phyloP scores from a whole-genome alignment of 2,329 filamentous ascomycete species.

The Didymella pinodella region DNA sequence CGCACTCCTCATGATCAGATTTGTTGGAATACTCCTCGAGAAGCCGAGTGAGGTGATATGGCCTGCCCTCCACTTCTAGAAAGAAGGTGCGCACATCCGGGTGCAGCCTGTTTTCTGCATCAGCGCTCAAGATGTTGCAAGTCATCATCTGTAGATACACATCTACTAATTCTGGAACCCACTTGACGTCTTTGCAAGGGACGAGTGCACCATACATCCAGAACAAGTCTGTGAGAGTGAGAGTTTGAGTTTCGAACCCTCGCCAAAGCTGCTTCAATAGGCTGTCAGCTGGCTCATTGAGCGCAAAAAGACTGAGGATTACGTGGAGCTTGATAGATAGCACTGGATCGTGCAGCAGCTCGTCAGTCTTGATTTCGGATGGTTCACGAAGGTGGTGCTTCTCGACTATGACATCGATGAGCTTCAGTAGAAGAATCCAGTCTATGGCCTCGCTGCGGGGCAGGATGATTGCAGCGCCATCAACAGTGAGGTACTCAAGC shows the following conservation, averaged over 20 bases:
- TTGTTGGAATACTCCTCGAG: background rate
- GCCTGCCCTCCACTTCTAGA: background rate
- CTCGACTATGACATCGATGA: background rate
- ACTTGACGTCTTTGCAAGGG: background rate
- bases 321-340: background rate
- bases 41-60: background rate
- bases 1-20: background rate
- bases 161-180: background rate
- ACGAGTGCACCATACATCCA: slow-evolving; percentile 2
- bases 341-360: background rate
- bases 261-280: background rate
- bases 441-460: background rate
- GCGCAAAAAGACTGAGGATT: background rate
- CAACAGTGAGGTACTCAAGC: background rate
- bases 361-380: background rate
- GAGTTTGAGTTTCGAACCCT: background rate
- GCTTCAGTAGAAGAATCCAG: background rate
- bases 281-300: background rate
- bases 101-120: background rate
- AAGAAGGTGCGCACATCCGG: background rate
- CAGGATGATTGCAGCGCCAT: background rate
- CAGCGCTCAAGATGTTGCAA: background rate
- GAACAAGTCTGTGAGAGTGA: background rate
- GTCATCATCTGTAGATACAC: background rate
- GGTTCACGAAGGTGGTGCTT: background rate